These are phyloP conservation scores for Auricularia auricula-judae DNA, from an alignment of 768 basidiomycete genomes.

Conservation along the genomic window DNA sequence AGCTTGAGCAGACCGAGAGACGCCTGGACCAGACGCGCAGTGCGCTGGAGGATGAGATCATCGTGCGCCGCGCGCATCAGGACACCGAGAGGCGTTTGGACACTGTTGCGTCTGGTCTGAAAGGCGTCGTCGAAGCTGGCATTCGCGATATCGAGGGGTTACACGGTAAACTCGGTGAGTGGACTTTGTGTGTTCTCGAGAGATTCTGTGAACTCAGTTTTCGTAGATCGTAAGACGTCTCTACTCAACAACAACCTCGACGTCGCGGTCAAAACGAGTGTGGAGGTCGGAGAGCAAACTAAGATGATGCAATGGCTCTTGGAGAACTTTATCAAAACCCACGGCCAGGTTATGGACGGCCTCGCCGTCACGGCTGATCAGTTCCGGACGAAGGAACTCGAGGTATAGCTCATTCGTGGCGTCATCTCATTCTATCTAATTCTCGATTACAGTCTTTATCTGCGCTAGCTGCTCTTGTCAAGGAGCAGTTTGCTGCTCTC, in stretches of 20 bases:
- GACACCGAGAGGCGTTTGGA: constrained; percentile 62
- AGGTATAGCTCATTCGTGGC: constrained; percentile 27
- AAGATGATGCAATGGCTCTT: constrained; percentile 46
- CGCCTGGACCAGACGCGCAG: constrained; percentile 48
- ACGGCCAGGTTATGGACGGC: constrained; percentile 39
- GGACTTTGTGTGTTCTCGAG: neutral
- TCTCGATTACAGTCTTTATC: constrained; percentile 6
- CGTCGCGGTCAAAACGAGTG: constrained; percentile 51
- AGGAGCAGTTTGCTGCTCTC: constrained; percentile 45
- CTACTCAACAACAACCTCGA: constrained; percentile 55
- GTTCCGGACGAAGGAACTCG: constrained; percentile 45
- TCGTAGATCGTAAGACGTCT: constrained; percentile 59
- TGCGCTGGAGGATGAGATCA: constrained; percentile 67
- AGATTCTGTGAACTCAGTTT: neutral
- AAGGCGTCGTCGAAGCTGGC: constrained; percentile 53
- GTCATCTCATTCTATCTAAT: neutral
- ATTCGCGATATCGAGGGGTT: constrained; percentile 57
- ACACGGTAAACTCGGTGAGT: constrained; percentile 75
- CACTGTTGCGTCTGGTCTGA: constrained; percentile 59
- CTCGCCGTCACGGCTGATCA: constrained; percentile 47
- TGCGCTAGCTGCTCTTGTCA: constrained; percentile 40
- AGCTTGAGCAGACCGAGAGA: constrained; percentile 40
- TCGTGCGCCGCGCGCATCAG: constrained; percentile 69
- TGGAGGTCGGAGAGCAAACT: constrained; percentile 42
- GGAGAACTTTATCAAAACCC: constrained; percentile 47